Evolutionary conservation across 768 basidiomycete species (phyloP).

Genomic region (Kwoniella botswanensis): DNA sequence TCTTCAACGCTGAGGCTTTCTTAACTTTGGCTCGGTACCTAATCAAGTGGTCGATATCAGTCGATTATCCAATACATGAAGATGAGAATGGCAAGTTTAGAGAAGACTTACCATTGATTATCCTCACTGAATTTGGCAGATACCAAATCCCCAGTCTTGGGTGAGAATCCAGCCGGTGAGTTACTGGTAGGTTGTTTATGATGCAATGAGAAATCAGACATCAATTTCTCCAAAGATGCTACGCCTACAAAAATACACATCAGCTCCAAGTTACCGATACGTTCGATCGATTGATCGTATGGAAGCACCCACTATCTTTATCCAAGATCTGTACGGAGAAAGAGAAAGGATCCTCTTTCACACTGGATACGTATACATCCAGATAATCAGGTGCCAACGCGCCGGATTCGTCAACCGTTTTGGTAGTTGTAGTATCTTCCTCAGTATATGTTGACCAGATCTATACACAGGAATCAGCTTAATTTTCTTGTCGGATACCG

Average conservation of each 20-base stretch:
- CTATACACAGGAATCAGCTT: conserved; percentile 59
- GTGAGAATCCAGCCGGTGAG: conserved; percentile 72
- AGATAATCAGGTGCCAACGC: conserved; percentile 80
- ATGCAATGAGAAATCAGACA: conserved; percentile 88
- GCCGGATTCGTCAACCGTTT: conserved; percentile 57
- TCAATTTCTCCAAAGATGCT: conserved; percentile 86
- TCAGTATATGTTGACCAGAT: conserved; percentile 87
- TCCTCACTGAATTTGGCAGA: conserved; percentile 84
- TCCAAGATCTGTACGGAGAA: conserved; percentile 95
- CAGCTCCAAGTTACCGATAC: not conserved
- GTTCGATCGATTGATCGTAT: not conserved
- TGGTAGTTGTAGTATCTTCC: conserved; percentile 63
- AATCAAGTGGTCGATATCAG: not conserved
- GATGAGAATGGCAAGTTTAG: not conserved
- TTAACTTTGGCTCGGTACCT: conserved; percentile 88
- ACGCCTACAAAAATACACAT: conserved; percentile 67
- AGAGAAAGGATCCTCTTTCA: conserved; percentile 69
- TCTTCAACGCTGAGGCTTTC: conserved; percentile 81
- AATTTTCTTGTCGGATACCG: not conserved
- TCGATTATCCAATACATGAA: too few species aligned
- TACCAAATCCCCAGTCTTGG: conserved; percentile 84
- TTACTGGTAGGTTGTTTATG: conserved; percentile 69
- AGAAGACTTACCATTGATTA: conserved; percentile 73
- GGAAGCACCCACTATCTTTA: conserved; percentile 70
- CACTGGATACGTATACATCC: conserved; percentile 89